Evolutionary conservation across 495 filamentous ascomycete species (phyloP), one percentile per base, ranked within the genome.

Genomic region (Tricharina praecox): DNA sequence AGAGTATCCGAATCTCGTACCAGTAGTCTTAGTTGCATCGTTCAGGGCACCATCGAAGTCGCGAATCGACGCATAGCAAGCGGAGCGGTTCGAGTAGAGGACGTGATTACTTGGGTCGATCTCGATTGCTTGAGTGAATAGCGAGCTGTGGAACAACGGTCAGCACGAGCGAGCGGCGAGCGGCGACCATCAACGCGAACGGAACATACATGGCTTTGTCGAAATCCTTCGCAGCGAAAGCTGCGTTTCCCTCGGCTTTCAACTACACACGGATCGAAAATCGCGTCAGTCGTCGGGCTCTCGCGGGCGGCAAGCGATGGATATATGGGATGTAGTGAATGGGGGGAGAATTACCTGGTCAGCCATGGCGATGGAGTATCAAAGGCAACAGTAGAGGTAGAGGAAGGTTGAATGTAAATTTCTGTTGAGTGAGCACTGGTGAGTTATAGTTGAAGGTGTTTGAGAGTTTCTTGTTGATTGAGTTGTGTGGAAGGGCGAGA

Each of bases 181-280:
- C n/a, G n/a, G n/a, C n/a, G n/a, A n/a, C n/a, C n/a, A n/a, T n/a
- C n/a, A n/a, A n/a, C n/a, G 38, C 59, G 55, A 61, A 62, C 46
- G 51, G 49, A 52, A 73, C 81, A 64, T 78, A 97, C 90, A 95
- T 77, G 53, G 90, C 88, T 64, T 87, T 86, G 55, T 87, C 72
- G 59, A 94, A 97, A 60, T 95, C 82, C 72, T 96, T 96, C 40
- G 79, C 85, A 51, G 84, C 77, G 63, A 97, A 96, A 66, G 90
- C 86, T 67, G 93, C 92, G 70, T 97, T 97, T 70, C 90, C 90
- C 62, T 87, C 79, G 53, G 87, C 84, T 72, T 97, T 97, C 55
- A 96, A 74, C 68, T 61, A 51, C 47, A 23, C 8, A 28, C 30
- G 64, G 61, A 56, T 69, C 66, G 15, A 67, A 66, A 13, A 10